These are phyloP conservation scores for Annulohypoxylon moriforme DNA, from an alignment of 495 filamentous ascomycete species.

Conservation along the genomic window DNA sequence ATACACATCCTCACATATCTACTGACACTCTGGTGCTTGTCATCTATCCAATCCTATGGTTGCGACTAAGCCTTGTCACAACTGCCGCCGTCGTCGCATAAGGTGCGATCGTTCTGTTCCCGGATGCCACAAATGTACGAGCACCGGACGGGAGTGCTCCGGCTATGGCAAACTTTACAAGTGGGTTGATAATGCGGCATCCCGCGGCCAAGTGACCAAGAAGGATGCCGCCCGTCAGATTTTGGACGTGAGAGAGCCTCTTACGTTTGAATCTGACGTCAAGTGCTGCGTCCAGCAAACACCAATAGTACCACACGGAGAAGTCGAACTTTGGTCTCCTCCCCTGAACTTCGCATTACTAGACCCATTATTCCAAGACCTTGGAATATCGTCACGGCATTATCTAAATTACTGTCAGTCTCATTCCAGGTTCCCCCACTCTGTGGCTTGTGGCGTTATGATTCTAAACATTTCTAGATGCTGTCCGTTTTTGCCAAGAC, in stretches of 20 bases:
- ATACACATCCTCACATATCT: conserved; percentile 3
- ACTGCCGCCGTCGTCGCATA: conserved; percentile 63
- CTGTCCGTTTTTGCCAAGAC: conserved; percentile 62
- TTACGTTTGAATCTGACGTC: conserved; percentile 4
- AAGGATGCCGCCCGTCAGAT: neutral
- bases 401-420: conserved; percentile 57
- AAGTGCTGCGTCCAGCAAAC: neutral
- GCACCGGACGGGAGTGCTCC: conserved; percentile 60
- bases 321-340: conserved; percentile 21
- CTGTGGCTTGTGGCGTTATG: neutral
- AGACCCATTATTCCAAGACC: conserved; percentile 53
- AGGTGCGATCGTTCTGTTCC: conserved; percentile 65
- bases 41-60: conserved; percentile 46
- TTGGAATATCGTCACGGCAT: conserved; percentile 53
- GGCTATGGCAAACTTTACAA: conserved; percentile 57
- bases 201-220: conserved; percentile 12
- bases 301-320: neutral
- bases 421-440: neutral
- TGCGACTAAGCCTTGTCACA: conserved; percentile 56
- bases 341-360: conserved; percentile 39
- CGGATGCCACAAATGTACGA: conserved; percentile 61
- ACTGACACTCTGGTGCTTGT: neutral
- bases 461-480: conserved; percentile 51
- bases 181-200: conserved; percentile 54
- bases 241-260: neutral